Evolutionary conservation across 2,329 filamentous ascomycete genomes (phyloP).

Genomic region (Pyrenophora tritici-repentis): DNA sequence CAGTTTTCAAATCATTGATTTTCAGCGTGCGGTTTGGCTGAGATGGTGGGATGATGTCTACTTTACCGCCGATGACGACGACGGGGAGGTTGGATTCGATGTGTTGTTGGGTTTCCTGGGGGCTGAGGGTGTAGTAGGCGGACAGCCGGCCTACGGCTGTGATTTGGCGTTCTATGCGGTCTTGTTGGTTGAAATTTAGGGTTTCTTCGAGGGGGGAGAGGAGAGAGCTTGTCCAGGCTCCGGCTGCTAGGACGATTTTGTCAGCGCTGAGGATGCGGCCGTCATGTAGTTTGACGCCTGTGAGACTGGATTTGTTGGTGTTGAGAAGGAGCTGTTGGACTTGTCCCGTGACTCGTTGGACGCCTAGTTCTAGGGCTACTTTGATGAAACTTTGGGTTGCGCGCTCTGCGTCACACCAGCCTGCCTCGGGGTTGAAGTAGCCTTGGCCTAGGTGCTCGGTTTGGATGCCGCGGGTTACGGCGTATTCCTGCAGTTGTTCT

Average conservation of each 20-base stretch:
- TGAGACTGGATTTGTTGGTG: constrained; percentile 31
- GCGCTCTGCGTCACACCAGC: constrained; percentile 58
- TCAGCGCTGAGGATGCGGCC: constrained; percentile 57
- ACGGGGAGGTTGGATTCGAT: constrained; percentile 60
- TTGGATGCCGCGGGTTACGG: constrained; percentile 39
- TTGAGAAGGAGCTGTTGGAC: constrained; percentile 52
- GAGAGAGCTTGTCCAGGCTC: constrained; percentile 61
- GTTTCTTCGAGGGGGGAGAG: constrained; percentile 57
- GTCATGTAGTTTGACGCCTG: constrained; percentile 56
- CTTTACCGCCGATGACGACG: constrained; percentile 54
- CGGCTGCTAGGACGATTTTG: constrained; percentile 60
- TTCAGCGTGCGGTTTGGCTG: constrained; percentile 58
- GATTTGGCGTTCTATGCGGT: constrained; percentile 58
- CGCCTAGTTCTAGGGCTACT: constrained; percentile 52
- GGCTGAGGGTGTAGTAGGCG: constrained; percentile 60
- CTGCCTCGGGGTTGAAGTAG: constrained; percentile 58
- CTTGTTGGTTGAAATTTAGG: constrained; percentile 51
- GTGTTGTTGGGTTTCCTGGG: constrained; percentile 50
- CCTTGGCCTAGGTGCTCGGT: constrained; percentile 37
- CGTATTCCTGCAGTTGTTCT: constrained; percentile 52
- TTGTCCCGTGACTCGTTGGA: constrained; percentile 53
- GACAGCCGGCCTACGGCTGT: constrained; percentile 64
- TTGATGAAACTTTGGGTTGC: constrained; percentile 54
- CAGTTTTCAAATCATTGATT: constrained; percentile 62
- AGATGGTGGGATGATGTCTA: constrained; percentile 57